Evolutionary conservation across 2,329 filamentous ascomycete genomes (phyloP).

Genomic region (Akanthomyces dipterigenus): DNA sequence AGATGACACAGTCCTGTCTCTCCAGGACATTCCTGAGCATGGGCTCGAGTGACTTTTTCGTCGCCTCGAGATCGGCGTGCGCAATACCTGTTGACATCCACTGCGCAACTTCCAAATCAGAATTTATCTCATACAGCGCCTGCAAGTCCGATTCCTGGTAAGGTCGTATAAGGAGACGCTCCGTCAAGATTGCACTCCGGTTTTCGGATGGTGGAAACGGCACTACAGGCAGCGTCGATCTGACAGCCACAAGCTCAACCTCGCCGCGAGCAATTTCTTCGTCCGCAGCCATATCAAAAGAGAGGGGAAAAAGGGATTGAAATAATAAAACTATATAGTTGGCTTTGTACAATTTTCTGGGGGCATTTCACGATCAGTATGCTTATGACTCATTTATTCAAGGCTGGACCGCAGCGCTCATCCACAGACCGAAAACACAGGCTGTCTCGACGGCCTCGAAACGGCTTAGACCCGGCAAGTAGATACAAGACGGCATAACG

Average conservation of each 20-base stretch:
- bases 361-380: too few species aligned
- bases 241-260: slow-evolving; percentile 25
- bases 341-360: neutral
- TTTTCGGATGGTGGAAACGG: slow-evolving; percentile 28
- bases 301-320: neutral
- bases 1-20: slow-evolving; percentile 48
- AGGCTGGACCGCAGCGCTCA: too few species aligned
- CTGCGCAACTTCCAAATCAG: slow-evolving; percentile 49
- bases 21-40: slow-evolving; percentile 36
- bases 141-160: slow-evolving; percentile 38
- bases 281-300: neutral
- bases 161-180: slow-evolving; percentile 44
- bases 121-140: slow-evolving; percentile 41
- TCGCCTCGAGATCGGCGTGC: slow-evolving; percentile 33
- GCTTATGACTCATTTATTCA: too few species aligned
- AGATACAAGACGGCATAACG: too few species aligned
- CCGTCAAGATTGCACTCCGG: slow-evolving; percentile 33
- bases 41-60: slow-evolving; percentile 27
- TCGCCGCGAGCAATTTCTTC: neutral
- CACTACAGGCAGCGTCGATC: slow-evolving; percentile 33
- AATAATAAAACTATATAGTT: neutral
- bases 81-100: slow-evolving; percentile 34
- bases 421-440: too few species aligned
- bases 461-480: too few species aligned
- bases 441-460: too few species aligned